A percentile compares a stretch with the other conserved stretches of the same genome.
Evolutionary conservation across 1,284 basidiomycete species (phyloP).

Genomic region (Ceratobasidium sp.): DNA sequence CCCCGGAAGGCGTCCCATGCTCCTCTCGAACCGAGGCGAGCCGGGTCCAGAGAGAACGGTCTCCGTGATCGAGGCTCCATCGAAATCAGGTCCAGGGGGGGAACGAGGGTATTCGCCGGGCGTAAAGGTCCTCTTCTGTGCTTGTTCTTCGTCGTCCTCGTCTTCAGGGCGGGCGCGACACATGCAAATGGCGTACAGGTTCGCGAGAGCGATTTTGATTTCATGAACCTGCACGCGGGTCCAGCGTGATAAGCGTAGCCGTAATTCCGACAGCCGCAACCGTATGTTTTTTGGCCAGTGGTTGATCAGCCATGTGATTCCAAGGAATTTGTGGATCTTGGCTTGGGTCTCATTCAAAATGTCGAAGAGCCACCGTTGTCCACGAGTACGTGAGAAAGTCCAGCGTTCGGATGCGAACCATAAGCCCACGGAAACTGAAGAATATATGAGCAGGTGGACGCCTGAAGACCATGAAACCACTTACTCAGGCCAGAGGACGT

Average conservation of each 20-base stretch:
- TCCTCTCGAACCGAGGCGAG: slow-evolving; percentile 51
- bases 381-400: slow-evolving; percentile 69
- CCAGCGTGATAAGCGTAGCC: slow-evolving; percentile 18
- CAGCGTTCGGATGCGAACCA: slow-evolving; percentile 84
- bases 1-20: slow-evolving; percentile 7
- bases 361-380: slow-evolving; percentile 81
- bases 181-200: background rate
- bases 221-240: slow-evolving; percentile 19
- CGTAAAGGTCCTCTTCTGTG: slow-evolving; percentile 4
- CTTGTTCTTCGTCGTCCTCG: slow-evolving; percentile 21
- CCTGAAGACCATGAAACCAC: too few relatives aligned
- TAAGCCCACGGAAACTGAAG: slow-evolving; percentile 73
- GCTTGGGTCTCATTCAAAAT: slow-evolving; percentile 68
- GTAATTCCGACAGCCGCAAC: background rate
- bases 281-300: slow-evolving; percentile 45
- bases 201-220: background rate
- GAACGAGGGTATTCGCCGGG: background rate
- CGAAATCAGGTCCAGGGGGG: slow-evolving; percentile 4
- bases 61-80: slow-evolving; percentile 24
- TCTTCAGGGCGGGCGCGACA: slow-evolving; percentile 2
- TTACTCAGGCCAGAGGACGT: slow-evolving; percentile 72
- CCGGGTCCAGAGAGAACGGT: slow-evolving; percentile 50
- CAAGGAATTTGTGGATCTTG: slow-evolving; percentile 61
- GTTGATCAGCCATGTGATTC: slow-evolving; percentile 48
- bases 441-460: slow-evolving; percentile 4